Conservation (phyloP, 2,329 filamentous ascomycete genomes). For the Sarocladiaceae sp. region DNA sequence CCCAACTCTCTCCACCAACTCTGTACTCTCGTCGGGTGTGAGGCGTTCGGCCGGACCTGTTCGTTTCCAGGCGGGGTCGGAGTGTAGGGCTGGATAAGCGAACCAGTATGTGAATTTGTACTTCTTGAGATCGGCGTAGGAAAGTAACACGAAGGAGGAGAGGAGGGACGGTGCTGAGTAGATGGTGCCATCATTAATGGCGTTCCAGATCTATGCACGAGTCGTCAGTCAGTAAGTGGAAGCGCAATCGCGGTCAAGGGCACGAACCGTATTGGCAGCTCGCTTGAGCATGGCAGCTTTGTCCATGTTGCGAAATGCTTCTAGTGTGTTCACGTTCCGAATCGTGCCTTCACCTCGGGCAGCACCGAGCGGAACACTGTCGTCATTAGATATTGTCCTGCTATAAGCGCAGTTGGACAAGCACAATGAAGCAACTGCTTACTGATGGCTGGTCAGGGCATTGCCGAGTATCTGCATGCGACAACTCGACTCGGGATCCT, state of each 20-base stretch:
- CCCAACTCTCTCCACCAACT: slow-evolving; percentile 76
- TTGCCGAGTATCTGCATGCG: slow-evolving; percentile 88
- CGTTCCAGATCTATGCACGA: slow-evolving; percentile 98
- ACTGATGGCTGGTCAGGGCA: slow-evolving; percentile 81
- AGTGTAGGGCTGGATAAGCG: slow-evolving; percentile 89
- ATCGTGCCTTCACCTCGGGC: slow-evolving; percentile 90
- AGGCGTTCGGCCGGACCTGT: slow-evolving; percentile 52
- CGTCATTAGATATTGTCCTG: too few species aligned
- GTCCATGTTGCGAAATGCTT: slow-evolving; percentile 84
- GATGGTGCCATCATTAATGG: slow-evolving; percentile 93
- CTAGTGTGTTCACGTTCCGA: slow-evolving; percentile 92
- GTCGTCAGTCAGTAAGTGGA: not conserved
- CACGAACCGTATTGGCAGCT: slow-evolving; percentile 40
- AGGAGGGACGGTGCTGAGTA: slow-evolving; percentile 92
- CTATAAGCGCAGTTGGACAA: too few species aligned
- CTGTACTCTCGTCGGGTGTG: slow-evolving; percentile 65
- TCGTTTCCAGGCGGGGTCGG: slow-evolving; percentile 76
- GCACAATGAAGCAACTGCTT: too few species aligned
- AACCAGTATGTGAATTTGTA: slow-evolving; percentile 99
- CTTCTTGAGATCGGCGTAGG: slow-evolving; percentile 94
- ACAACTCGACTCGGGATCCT: slow-evolving; percentile 70
- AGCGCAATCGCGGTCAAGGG: not conserved
- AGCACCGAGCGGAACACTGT: slow-evolving; percentile 63
- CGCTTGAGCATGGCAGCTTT: slow-evolving; percentile 73
- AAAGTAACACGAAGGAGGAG: slow-evolving; percentile 82